A percentile compares a stretch with the other conserved stretches of the same genome.
Conservation (phyloP, 169 alveolate genomes). For the Cryptosporidium viatorum region DNA sequence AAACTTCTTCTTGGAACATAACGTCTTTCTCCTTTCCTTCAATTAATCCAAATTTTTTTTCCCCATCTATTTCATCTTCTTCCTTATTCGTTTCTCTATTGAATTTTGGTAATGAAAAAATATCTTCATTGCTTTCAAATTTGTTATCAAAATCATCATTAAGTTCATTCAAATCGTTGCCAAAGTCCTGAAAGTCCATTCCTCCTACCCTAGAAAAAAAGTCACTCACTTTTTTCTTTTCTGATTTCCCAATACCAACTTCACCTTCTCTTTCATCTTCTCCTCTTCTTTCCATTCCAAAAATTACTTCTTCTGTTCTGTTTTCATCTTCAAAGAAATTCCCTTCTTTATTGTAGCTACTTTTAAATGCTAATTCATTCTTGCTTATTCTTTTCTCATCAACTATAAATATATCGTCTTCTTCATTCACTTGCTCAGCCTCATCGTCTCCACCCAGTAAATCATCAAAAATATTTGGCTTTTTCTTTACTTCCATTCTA, state of each 20-base stretch:
- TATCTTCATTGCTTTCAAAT: neutral
- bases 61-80: neutral
- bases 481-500: neutral
- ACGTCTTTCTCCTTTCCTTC: no score
- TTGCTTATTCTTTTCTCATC: neutral
- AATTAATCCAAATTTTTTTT: no score
- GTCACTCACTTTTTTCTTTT: neutral
- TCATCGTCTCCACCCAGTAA: slow-evolving; percentile 17
- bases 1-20: neutral
- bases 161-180: neutral
- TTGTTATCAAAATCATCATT: neutral
- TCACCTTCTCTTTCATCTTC: neutral
- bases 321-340: neutral
- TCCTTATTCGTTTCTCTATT: neutral
- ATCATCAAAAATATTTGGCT: slow-evolving; percentile 30
- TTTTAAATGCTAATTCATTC: neutral
- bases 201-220: neutral
- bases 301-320: neutral
- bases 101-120: neutral
- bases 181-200: neutral
- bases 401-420: neutral
- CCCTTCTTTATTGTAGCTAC: neutral
- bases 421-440: neutral
- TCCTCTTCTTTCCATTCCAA: neutral
- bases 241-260: neutral